Evolutionary conservation across 257 asterid species (phyloP), one percentile per base, ranked within the genome.

Genomic region (Solanum neorickii): DNA sequence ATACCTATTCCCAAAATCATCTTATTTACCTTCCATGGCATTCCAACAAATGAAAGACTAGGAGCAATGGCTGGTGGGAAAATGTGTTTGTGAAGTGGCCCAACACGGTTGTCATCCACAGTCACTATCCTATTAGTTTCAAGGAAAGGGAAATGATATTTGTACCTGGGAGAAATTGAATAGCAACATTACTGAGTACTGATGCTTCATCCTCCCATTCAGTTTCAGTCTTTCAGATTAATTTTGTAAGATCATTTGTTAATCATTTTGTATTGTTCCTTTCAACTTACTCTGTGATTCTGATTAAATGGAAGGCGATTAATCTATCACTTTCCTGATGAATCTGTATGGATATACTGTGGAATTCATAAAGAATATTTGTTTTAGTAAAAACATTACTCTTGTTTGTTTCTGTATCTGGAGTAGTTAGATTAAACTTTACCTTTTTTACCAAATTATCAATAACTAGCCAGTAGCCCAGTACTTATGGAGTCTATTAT

Each of bases 11-110:
- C 78, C 44, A 60, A 66, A 13, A 16, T 46, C n/a, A 35, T 69
- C 44, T 21, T 60, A 83, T 83, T 27, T 86, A 95, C 99, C 99
- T 94, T 97, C 99, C 98, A 94, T 16, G 99, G 98, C 91, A 97
- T 85, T 83, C 99, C 99, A 83, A 97, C 95, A 89, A 95, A 97
- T 44, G 99, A 97, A 87, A 95, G 95, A 90, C 94, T 87, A 23
- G 99, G 99, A 29, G 98, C 98, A 73, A 96, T 87, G 65, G 92
- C 78, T 3, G 99, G 99, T 86, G 99, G 97, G 35, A 97, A 96
- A 74, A 97, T 46, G 85, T 96, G 99, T 88, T 95, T 90, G 93
- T 95, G 95, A 83, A 97, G 99, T 82, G 99, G 98, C 41, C 97
- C 96, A 3, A 97, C 99, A 68, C 97, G 90, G 84, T 93, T 97